Evolutionary conservation across 2,329 filamentous ascomycete genomes (phyloP), one percentile per base, ranked within the genome.

Genomic region (Monilinia fructigena): DNA sequence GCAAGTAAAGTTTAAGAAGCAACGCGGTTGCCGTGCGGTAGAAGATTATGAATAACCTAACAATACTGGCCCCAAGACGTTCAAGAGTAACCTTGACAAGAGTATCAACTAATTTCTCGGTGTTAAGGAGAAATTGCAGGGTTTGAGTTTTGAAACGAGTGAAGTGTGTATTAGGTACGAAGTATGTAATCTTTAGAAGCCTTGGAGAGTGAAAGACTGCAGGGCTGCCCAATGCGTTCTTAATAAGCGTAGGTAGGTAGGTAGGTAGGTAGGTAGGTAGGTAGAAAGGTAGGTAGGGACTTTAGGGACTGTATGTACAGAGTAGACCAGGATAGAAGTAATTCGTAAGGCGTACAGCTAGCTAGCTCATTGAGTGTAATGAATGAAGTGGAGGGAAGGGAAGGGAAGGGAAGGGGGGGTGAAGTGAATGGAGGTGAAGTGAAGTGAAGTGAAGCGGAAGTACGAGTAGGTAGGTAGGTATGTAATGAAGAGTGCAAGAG

Each of bases 1-100:
- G 52, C 56, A 16, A 16, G 40, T 42, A 42, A 12, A 40, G 38
- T 40, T 40, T 11, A 12, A 40, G 10, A 40, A 16, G 40, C 40
- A 55, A 63, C 38, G 58, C 63, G 68, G 72, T 71, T 72, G 71
- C 68, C 68, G 62, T 71, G 70, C 70, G 69, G 62, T 69, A 67
- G 70, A 67, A 66, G 68, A 55, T 70, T 62, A 68, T 70, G 69
- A 71, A 67, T 52, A 40, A 61, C n/a, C 58, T 50, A 26, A 50
- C 18, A 38, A 31, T 7, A 56, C 38, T 38, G 23, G 18, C 47
- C 14, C 40, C 35, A 64, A 47, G 50, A 56, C 20, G n/a, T 63
- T 58, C 66, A 54, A 62, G 23, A 47, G 62, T 6, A 35, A 35
- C 31, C 31, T 35, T 35, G 31, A 35, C 2, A 35, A 35, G 31